A percentile compares a stretch with the other conserved stretches of the same genome.
These are phyloP conservation scores for Flaveria ramosissima DNA, from an alignment of 129 eudicot genomes.

Conservation along the genomic window DNA sequence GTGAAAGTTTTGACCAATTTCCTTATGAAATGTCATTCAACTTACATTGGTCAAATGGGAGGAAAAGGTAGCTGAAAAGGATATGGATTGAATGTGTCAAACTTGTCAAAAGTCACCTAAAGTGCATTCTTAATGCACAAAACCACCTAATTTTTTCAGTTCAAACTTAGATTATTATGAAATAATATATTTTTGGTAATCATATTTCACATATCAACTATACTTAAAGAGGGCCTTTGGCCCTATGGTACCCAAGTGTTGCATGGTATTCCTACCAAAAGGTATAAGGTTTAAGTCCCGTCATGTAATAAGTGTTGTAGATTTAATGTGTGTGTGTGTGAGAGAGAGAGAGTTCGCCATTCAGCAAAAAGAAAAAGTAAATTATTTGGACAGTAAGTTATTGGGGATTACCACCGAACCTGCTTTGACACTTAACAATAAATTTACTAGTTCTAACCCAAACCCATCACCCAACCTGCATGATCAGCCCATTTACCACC, in stretches of 20 bases:
- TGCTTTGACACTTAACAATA: neutral
- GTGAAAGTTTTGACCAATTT: neutral
- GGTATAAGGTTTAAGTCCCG: no score
- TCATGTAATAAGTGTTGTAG: no score
- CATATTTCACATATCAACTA: neutral
- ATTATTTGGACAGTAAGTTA: neutral
- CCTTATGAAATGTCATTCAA: neutral
- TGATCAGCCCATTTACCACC: neutral
- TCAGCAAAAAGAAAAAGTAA: neutral
- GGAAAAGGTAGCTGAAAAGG: neutral
- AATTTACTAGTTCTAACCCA: constrained; percentile 5
- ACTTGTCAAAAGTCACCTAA: neutral
- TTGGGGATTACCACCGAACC: neutral
- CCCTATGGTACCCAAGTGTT: no score
- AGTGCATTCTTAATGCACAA: constrained; percentile 3
- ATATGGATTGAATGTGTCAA: neutral
- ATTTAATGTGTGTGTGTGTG: no score
- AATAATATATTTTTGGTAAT: neutral
- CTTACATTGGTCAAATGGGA: neutral
- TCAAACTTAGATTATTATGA: neutral
- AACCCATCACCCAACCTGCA: neutral
- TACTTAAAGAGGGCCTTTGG: neutral
- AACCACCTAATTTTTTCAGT: neutral
- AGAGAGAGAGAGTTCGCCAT: no score
- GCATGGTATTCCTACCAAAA: no score